Evolutionary conservation across 768 basidiomycete species (phyloP), one percentile per base, ranked within the genome.

Genomic region (Termitomyces bulborhizus): DNA sequence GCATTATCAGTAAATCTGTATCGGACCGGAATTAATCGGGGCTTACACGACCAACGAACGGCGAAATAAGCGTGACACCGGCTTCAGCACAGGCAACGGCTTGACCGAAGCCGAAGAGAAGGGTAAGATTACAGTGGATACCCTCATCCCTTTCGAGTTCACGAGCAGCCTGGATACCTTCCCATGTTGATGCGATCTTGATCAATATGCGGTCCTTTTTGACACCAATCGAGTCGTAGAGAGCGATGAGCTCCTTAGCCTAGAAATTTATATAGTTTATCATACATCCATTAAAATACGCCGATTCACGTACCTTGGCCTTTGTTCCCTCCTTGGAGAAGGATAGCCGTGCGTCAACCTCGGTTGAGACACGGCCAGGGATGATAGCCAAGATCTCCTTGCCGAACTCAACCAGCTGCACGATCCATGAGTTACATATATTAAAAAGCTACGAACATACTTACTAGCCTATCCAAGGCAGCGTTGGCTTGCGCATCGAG

Each of bases 131-230:
- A 81, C 94, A 98, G 84, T 96, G 95, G 73, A 99, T 98, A 59
- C 80, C 82, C 56, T 97, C 85, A 63, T 96, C 89, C 58, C 81
- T 72, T 79, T 99, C 97, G 62, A 99, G 87, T 73, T 95, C 88
- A 60, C 93, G 86, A 37, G 97, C 97, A 57, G 97, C 97, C 73
- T 99, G 96, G 76, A 99, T 99, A 74, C 97, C 97, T 75, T 98
- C 97, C 91, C 93, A 99, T 46, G 95, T 95, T 40, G 97, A 96
- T 31, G 96, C 97, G 68, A 99, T 98, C 80, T 99, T 99, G 85
- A 99, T 98, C 63, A 99, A 79, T 59, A 99, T 78, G 60, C 97
- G 92, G 42, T 98, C 94, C 76, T 90, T 92, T 69, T 83, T 77
- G 76, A 99, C 85, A 60, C 97, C 97, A 60, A 94, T 69, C n/a